These are phyloP conservation scores for Lodderomyces parapsilosis DNA, from an alignment of 1,139 yeast species.

Conservation along the genomic window DNA sequence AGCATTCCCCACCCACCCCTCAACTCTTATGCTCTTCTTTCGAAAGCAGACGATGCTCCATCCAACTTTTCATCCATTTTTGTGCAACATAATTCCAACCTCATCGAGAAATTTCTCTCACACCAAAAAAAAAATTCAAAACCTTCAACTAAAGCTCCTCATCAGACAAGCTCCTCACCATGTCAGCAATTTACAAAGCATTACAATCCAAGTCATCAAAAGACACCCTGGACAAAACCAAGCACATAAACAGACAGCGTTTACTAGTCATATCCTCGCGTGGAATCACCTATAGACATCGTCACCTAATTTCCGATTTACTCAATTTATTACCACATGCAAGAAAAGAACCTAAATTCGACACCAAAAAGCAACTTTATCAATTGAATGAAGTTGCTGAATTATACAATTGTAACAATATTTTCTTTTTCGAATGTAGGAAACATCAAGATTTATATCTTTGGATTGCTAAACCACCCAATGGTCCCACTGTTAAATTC, in stretches of 20 bases:
- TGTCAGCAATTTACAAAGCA: slow-evolving; percentile 72
- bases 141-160: neutral
- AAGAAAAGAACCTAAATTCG: slow-evolving; percentile 94
- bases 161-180: slow-evolving; percentile 16
- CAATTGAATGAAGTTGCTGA: slow-evolving; percentile 96
- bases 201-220: slow-evolving; percentile 51
- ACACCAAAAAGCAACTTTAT: slow-evolving; percentile 83
- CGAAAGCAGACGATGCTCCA: no score
- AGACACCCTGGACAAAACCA: slow-evolving; percentile 46
- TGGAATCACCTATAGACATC: slow-evolving; percentile 92
- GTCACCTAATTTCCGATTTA: slow-evolving; percentile 87
- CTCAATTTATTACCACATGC: slow-evolving; percentile 85
- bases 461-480: slow-evolving; percentile 96
- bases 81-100: slow-evolving; percentile 6
- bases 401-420: slow-evolving; percentile 93
- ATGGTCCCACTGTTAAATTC: slow-evolving; percentile 95
- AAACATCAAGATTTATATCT: slow-evolving; percentile 93
- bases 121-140: slow-evolving; percentile 1
- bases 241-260: slow-evolving; percentile 73
- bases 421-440: slow-evolving; percentile 92
- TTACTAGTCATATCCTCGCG: slow-evolving; percentile 88
- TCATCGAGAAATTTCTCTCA: slow-evolving; percentile 3
- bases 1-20: neutral
- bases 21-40: no score
- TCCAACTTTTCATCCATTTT: neutral